Conservation (phyloP, 225 moss, liverwort and hornwort genomes). For the Anthoceros angustus region DNA sequence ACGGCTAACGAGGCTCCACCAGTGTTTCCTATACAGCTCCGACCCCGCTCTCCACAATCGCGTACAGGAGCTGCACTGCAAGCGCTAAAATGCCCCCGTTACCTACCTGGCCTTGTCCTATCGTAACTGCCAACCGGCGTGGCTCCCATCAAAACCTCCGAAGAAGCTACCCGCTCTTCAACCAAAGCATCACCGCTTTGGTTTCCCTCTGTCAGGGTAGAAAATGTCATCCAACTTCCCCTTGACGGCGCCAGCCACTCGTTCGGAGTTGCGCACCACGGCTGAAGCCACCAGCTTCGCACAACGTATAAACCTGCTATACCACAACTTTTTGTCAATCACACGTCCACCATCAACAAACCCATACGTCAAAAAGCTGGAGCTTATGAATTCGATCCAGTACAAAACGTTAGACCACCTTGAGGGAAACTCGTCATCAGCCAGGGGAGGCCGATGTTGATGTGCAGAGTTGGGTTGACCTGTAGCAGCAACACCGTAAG, state of each 20-base stretch:
- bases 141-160: too few relatives aligned
- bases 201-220: not conserved
- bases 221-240: not conserved
- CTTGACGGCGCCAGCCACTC: not conserved
- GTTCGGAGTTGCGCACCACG: not conserved
- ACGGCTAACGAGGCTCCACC: too few relatives aligned
- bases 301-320: not conserved
- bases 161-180: too few relatives aligned
- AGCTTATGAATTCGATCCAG: not conserved
- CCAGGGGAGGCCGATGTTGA: not conserved
- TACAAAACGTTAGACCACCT: not conserved
- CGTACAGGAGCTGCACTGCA: too few relatives aligned
- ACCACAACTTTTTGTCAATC: not conserved
- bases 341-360: not conserved
- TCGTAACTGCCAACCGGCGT: too few relatives aligned
- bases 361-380: not conserved
- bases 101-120: too few relatives aligned
- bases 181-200: not conserved
- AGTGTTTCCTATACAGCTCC: too few relatives aligned
- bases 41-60: too few relatives aligned
- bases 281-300: constrained; percentile 1
- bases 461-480: not conserved
- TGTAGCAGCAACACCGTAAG: not conserved
- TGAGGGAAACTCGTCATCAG: not conserved
- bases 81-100: too few relatives aligned